These are phyloP conservation scores for Metschnikowia shivogae DNA, from an alignment of 805 yeast genomes.

Conservation along the genomic window DNA sequence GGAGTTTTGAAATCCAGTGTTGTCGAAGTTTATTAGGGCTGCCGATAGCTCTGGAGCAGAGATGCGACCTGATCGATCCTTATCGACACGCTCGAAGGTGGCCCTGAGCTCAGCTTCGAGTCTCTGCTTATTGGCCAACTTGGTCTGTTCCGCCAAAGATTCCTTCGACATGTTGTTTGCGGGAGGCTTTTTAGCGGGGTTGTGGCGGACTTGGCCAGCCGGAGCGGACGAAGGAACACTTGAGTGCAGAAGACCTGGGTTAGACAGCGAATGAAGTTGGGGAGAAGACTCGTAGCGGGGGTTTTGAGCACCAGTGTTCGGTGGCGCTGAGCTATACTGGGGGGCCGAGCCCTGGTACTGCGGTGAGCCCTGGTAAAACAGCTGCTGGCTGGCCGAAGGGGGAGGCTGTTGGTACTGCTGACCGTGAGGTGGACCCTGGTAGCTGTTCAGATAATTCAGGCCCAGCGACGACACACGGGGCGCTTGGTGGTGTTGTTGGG, in stretches of 20 bases:
- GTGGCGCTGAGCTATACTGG: conserved; percentile 6
- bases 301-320: conserved; percentile 1
- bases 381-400: neutral
- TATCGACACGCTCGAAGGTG: conserved; percentile 53
- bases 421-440: neutral
- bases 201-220: neutral
- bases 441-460: conserved; percentile 3
- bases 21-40: conserved; percentile 62
- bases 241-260: conserved; percentile 2
- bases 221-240: neutral
- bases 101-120: conserved; percentile 46
- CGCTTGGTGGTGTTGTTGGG: conserved; percentile 1
- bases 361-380: neutral
- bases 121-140: conserved; percentile 33
- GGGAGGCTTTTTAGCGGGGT: conserved; percentile 16
- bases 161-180: conserved; percentile 20
- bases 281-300: conserved; percentile 2
- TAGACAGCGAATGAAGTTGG: conserved; percentile 2
- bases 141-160: conserved; percentile 13
- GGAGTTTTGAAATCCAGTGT: conserved; percentile 54
- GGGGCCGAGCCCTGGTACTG: conserved; percentile 3
- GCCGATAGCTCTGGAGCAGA: conserved; percentile 53
- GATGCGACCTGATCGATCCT: conserved; percentile 49
- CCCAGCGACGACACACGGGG: conserved; percentile 1
- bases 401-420: conserved; percentile 6